A percentile compares a stretch with the other conserved stretches of the same genome.
phyloP scores from a whole-genome alignment of 2,329 filamentous ascomycete genomes.

The Graphilbum sp. region DNA sequence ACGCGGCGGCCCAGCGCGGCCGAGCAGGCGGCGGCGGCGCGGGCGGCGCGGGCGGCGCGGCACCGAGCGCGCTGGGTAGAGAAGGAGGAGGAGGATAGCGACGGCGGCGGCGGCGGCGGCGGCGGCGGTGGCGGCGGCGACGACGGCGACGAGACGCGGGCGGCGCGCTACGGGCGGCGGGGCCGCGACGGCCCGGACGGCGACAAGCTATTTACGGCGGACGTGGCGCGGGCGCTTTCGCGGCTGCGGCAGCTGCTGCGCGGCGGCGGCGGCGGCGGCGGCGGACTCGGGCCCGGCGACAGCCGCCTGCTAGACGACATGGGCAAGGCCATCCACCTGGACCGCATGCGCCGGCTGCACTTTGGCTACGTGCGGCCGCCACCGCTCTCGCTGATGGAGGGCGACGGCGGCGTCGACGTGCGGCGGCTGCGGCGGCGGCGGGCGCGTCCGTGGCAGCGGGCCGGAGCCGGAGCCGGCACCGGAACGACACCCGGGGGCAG shows the following conservation, averaged over 20 bases:
- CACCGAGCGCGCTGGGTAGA: constrained; percentile 4
- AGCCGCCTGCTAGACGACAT: neutral
- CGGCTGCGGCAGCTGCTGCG: neutral
- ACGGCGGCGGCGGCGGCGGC: neutral
- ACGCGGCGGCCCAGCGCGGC: neutral
- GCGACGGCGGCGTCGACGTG: constrained; percentile 7
- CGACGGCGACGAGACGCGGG: constrained; percentile 1
- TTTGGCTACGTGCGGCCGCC: constrained; percentile 6
- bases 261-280: too few relatives aligned
- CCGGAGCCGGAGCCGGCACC: neutral
- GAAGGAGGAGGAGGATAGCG: neutral
- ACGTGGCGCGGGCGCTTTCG: constrained; percentile 3
- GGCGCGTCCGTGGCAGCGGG: constrained; percentile 2
- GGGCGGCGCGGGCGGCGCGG: neutral
- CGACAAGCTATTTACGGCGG: constrained; percentile 5
- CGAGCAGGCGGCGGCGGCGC: neutral
- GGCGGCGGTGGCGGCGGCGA: neutral
- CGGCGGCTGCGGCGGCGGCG: neutral
- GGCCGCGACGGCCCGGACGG: neutral
- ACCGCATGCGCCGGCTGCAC: constrained; percentile 8
- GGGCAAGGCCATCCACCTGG: constrained; percentile 6
- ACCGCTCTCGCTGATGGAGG: constrained; percentile 2
- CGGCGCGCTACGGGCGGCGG: neutral
- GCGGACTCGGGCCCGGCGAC: too few relatives aligned
- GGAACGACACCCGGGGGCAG: neutral